Base-by-base conservation (phyloP, 2,329 filamentous ascomycete species). In the Xylaria sp. region DNA sequence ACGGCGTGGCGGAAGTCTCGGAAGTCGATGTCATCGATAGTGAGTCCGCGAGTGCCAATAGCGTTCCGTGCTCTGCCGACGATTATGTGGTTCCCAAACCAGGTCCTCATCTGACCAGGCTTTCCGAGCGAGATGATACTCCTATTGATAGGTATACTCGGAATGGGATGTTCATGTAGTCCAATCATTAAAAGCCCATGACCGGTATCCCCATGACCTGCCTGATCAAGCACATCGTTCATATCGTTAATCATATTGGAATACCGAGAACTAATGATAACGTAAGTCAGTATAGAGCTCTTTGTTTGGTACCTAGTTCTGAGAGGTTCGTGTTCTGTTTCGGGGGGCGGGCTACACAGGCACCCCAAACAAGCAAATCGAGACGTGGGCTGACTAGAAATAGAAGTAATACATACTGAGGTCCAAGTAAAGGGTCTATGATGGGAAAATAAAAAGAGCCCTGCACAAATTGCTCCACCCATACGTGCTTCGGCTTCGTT, bases 1-100 rank as follows among this genome's bases (percentile, higher is more conserved):
- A 60, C 40, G 5, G 51, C 45, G 39, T 54, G 54, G 20, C 57
- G 54, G 39, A 50, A 50, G 44, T 60, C 57, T 11, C 57, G 54
- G 17, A 52, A 37, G 34, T 57, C 40, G 44, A 50, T 44, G 38
- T 60, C 50, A 42, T 39, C 49, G 2, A 56, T 9, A 18, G 51
- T 50, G 8, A 52, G 50, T 19, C 52, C 52, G 8, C 41, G 39
- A 17, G 17, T 48, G 19, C 26, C 44, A 9, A 9, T 21, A 2
- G n/a, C 13, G 20, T 39, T 48, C 38, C 21, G 48, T 42, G 17
- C 34, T 41, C 48, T 37, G 18, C 18, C 54, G 6, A 51, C 39
- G 7, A 54, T 19, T 6, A 57, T 21, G 2, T 49, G 48, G 20
- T 49, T 49, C 9, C 57, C 57, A 38, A 57, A 55, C 24, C 50